Evolutionary conservation across 1,284 basidiomycete genomes (phyloP).

Genomic region (Rhodotorula sp.): DNA sequence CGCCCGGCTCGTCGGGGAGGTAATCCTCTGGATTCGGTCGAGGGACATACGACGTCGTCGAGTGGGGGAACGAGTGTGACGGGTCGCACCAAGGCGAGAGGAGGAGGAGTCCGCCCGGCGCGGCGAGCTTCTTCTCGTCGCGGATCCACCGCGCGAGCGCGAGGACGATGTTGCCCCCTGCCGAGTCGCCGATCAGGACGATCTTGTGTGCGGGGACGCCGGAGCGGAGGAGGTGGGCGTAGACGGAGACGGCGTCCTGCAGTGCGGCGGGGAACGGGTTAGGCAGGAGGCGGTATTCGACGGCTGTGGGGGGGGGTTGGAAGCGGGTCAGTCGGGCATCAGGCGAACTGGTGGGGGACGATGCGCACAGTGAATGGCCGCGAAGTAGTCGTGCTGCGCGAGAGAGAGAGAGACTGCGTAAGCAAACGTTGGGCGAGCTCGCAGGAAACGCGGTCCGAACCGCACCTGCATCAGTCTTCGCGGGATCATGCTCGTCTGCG

Average conservation of each 20-base stretch:
- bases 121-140: conserved; percentile 41
- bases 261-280: conserved; percentile 36
- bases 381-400: conserved; percentile 24
- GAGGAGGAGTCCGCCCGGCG: conserved; percentile 31
- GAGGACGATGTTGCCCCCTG: conserved; percentile 48
- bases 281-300: conserved; percentile 38
- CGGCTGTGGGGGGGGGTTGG: conserved; percentile 2
- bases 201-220: conserved; percentile 43
- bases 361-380: conserved; percentile 18
- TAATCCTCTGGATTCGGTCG: conserved; percentile 39
- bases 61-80: conserved; percentile 31
- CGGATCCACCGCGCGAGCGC: conserved; percentile 48
- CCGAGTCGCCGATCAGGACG: conserved; percentile 48
- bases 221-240: conserved; percentile 21
- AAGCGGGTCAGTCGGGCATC: neutral
- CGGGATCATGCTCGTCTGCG: conserved; percentile 36
- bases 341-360: too few relatives aligned
- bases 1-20: conserved; percentile 32
- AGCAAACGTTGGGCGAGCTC: neutral
- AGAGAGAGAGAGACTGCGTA: too few relatives aligned
- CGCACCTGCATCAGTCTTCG: conserved; percentile 22
- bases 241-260: conserved; percentile 35
- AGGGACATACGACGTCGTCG: conserved; percentile 17
- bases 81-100: conserved; percentile 37
- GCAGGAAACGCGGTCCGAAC: neutral